Base-by-base conservation (phyloP, 2,329 filamentous ascomycete species). In the Cryphonectria radicalis region DNA sequence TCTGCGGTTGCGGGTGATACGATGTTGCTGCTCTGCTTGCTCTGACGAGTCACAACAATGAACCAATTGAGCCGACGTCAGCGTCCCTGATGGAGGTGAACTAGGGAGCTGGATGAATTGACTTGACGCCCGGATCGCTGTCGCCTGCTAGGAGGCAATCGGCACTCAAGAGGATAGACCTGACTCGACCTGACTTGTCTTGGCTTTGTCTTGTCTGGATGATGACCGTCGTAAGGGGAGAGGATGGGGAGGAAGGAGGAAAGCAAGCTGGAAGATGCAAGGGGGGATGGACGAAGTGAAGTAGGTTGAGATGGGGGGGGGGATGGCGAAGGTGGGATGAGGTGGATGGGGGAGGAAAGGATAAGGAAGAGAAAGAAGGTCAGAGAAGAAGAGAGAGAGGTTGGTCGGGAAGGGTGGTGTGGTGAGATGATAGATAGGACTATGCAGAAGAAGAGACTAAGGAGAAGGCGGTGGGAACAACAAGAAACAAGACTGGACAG, bases 341-440 rank as follows among this genome's bases (percentile, higher is more conserved):
- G 71, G 66, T 70, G 70, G 50, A 32, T 3, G 73, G 68, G 70
- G 60, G 57, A 73, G 69, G 66, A 11, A 62, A 53, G 63, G 68
- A 69, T 28, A 70, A 73, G 72, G 74, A 67, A 70, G 67, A 73
- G 74, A 68, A 73, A 72, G 70, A 74, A 73, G 65, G 74, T 63
- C 70, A 73, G 37, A 62, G 70, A 60, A 63, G 70, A 60, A 66
- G 72, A 73, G 66, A 73, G 66, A 64, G 73, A 64, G 73, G 62
- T 37, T 63, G 60, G 60, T 40, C 10, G 35, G 32, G 35, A 65
- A 65, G 68, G 72, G 42, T 70, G 67, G 42, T 69, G 73, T 74
- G 74, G 68, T 72, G 42, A 75, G 65, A 73, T 42, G 40, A 42
- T 46, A 50, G 40, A 35, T 32, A 50, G 43, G 35, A 25, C 17